Evolutionary conservation across 371 early-diverging fungal species (phyloP).

Genomic region (Mortierella sp.): DNA sequence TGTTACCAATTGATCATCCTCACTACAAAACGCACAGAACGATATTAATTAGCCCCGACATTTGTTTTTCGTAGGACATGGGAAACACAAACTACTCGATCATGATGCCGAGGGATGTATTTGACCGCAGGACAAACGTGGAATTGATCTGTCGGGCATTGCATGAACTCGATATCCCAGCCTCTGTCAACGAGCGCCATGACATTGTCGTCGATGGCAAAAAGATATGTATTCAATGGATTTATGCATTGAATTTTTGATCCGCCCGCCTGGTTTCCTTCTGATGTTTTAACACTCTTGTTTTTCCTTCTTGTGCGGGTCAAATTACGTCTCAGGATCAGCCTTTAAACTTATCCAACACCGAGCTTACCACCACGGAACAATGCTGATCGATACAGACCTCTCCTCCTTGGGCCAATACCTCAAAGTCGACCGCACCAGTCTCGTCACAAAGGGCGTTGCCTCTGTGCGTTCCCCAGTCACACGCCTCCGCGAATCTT

Average conservation of each 20-base stretch:
- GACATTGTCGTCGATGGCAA: slow-evolving; percentile 88
- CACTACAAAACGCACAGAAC: background rate
- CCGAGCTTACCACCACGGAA: slow-evolving; percentile 97
- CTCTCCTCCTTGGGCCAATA: slow-evolving; percentile 70
- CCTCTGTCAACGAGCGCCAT: slow-evolving; percentile 88
- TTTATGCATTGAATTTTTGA: background rate
- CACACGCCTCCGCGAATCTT: slow-evolving; percentile 84
- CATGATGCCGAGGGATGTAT: slow-evolving; percentile 91
- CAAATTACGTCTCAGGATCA: slow-evolving; percentile 85
- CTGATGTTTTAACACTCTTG: slow-evolving; percentile 17
- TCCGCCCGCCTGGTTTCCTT: background rate
- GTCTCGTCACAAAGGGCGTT: slow-evolving; percentile 87
- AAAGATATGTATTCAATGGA: slow-evolving; percentile 65
- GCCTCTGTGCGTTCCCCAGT: slow-evolving; percentile 92
- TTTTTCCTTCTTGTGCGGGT: slow-evolving; percentile 13
- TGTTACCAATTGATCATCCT: background rate
- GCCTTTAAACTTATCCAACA: slow-evolving; percentile 92
- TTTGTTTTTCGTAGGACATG: slow-evolving; percentile 78
- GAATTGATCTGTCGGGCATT: slow-evolving; percentile 86
- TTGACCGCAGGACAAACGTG: slow-evolving; percentile 84
- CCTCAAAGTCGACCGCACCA: slow-evolving; percentile 45
- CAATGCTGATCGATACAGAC: slow-evolving; percentile 96
- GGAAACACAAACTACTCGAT: slow-evolving; percentile 97
- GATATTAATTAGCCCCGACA: background rate
- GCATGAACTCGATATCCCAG: slow-evolving; percentile 86